Base-by-base conservation (phyloP, 371 early-diverging fungal genomes). In the Synchytrium microbalum region DNA sequence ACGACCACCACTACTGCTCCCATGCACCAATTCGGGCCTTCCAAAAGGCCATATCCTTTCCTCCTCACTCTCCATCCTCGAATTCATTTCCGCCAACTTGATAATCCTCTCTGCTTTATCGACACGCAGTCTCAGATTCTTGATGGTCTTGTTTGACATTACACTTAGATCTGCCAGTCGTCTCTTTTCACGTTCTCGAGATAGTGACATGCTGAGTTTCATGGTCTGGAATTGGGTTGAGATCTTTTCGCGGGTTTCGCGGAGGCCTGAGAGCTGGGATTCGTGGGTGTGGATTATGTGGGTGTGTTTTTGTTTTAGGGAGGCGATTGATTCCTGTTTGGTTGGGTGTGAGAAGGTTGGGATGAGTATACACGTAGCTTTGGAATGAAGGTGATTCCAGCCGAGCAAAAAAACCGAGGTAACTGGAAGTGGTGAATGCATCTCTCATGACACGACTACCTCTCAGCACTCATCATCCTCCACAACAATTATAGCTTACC, bases 61-160 rank as follows among this genome's bases (percentile, higher is more conserved):
- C 58, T 69, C 70, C 65, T 81, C 78, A 24, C 75, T 81, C 66
- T 80, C 83, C 32, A 81, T 60, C 65, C 79, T 83, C 33, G 72
- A 26, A 55, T 83, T 83, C 83, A 83, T 81, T 69, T 83, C 83
- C 3, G 79, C 78, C 25, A 83, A 54, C 59, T 71, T 71, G 55
- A 83, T 71, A 32, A 83, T 83, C 66, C 71, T 71, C 64, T 83
- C 83, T 1, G 83, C 83, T 57, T 70, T 67, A 3, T 72, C 70
- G 0, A 83, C 79, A 55, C 76, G 76, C 55, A 27, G 61, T 26
- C 72, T 23, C 62, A 83, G 63, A 13, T 67, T 69, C 62, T 79
- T 77, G 32, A 79, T 62, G 3, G 70, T 74, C 23, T 64, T 60
- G 58, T 71, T 74, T 28, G 72, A 69, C 16, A 77, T n/a, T 23